Evolutionary conservation across 495 filamentous ascomycete species (phyloP).

Genomic region (Corynascus novoguineensis): DNA sequence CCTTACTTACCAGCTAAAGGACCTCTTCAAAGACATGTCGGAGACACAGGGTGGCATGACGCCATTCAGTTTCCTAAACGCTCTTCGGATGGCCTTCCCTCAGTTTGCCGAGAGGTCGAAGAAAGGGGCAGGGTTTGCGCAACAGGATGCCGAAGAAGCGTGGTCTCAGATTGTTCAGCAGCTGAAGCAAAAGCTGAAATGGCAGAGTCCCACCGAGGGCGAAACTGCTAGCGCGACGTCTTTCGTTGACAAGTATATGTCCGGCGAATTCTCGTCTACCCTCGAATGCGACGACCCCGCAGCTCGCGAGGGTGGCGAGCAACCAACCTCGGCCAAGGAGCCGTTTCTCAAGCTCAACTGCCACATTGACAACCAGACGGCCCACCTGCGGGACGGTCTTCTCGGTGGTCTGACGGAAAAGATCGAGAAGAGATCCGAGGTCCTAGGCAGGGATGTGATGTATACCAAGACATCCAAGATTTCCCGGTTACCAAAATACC

Average conservation of each 20-base stretch:
- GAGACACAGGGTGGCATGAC: constrained; percentile 85
- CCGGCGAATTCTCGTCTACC: constrained; percentile 67
- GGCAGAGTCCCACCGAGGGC: constrained; percentile 40
- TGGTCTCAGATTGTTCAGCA: constrained; percentile 95
- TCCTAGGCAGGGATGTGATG: constrained; percentile 66
- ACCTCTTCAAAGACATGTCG: constrained; percentile 90
- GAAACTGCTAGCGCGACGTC: constrained; percentile 50
- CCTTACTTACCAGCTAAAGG: constrained; percentile 71
- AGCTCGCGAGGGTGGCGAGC: constrained; percentile 70
- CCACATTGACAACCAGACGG: constrained; percentile 79
- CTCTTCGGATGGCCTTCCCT: constrained; percentile 76
- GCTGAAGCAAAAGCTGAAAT: constrained; percentile 70
- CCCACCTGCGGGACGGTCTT: constrained; percentile 86
- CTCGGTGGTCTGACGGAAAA: constrained; percentile 74
- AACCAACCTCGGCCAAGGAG: constrained; percentile 60
- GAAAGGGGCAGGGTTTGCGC: constrained; percentile 76
- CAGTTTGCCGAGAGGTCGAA: constrained; percentile 87
- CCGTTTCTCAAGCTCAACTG: constrained; percentile 90
- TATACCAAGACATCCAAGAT: constrained; percentile 92
- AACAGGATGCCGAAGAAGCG: constrained; percentile 97
- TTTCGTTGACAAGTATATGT: constrained; percentile 87
- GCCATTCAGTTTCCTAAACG: constrained; percentile 77
- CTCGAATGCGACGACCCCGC: constrained; percentile 79
- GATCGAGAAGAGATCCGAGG: constrained; percentile 80
- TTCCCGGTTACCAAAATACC: constrained; percentile 83